Evolutionary conservation across 129 eudicot species (phyloP), one percentile per base, ranked within the genome.

Genomic region (Flaveria brownii): DNA sequence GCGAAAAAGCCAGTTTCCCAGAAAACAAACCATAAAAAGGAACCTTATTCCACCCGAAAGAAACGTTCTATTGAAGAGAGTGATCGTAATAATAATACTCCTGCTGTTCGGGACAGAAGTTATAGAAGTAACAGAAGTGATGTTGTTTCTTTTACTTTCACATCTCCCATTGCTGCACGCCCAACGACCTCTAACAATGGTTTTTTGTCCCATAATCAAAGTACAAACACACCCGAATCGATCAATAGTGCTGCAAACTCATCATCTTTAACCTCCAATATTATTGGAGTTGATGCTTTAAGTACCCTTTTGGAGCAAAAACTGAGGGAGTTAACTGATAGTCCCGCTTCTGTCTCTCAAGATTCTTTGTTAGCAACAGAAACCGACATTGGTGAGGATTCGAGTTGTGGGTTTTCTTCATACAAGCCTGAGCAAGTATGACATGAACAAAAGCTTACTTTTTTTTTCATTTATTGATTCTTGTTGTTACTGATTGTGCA

Each of bases 71-170:
- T 86, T 18, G 91, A 89, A 70, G 91, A 89, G 43, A 80, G 60
- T 45, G 78, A 84, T 57, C 84, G 77, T 23, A 80, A 74, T 20
- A 81, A n/a, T 36, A 36, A 36, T 56, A 16, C n/a, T 67, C 82
- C 55, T 61, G 77, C 50, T 46, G 70, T 66, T 56, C 78, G 81
- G 65, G 82, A 74, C 55, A 91, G 82, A 86, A 91, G 89, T 61
- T 81, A 78, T 64, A 82, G 81, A 82, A 91, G 80, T 51, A 87
- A 83, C 9, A 86, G 86, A 63, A 79, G 72, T 57, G 97, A 89
- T 80, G 90, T 91, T 49, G 80, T 91, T 83, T 94, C 99, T 57
- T 94, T 94, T 70, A 94, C 97, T 36, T 94, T 94, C 81, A 88
- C 88, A 73, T 70, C 99, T 83, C 99, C 99, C 26, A 77, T 94